These are phyloP conservation scores for Globisporangium parvum DNA, from an alignment of 352 stramenopile species.

Conservation along the genomic window DNA sequence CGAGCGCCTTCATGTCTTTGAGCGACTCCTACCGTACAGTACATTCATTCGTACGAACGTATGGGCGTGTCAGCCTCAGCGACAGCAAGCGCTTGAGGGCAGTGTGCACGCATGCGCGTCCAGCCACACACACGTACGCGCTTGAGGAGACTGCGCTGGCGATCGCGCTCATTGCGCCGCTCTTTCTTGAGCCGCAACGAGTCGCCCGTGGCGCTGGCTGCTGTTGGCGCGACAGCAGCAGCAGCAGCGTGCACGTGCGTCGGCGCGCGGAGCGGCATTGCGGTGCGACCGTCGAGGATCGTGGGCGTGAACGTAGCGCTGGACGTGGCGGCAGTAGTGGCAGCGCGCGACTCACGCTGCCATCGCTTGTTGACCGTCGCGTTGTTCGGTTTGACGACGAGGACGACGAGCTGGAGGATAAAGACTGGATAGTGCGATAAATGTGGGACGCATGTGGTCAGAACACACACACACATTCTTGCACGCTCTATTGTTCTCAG, in stretches of 20 bases:
- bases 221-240: neutral
- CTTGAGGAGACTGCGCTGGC: constrained; percentile 46
- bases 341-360: constrained; percentile 4
- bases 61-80: no score
- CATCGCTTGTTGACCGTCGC: constrained; percentile 25
- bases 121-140: constrained; percentile 24
- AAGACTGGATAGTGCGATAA: no score
- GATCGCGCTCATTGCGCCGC: constrained; percentile 55
- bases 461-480: no score
- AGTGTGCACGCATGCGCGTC: no score
- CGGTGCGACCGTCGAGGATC: no score
- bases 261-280: neutral
- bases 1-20: constrained; percentile 35
- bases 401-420: no score
- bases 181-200: constrained; percentile 18
- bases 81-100: no score
- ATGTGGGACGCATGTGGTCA: no score
- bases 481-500: no score
- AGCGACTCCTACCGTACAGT: constrained; percentile 34
- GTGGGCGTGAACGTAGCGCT: neutral
- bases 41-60: no score
- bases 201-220: neutral
- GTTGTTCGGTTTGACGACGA: neutral
- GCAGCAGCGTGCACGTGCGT: neutral
- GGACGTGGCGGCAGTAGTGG: neutral